These are phyloP conservation scores for Fusarium verticillioides DNA, from an alignment of 2,329 filamentous ascomycete genomes.

Conservation along the genomic window DNA sequence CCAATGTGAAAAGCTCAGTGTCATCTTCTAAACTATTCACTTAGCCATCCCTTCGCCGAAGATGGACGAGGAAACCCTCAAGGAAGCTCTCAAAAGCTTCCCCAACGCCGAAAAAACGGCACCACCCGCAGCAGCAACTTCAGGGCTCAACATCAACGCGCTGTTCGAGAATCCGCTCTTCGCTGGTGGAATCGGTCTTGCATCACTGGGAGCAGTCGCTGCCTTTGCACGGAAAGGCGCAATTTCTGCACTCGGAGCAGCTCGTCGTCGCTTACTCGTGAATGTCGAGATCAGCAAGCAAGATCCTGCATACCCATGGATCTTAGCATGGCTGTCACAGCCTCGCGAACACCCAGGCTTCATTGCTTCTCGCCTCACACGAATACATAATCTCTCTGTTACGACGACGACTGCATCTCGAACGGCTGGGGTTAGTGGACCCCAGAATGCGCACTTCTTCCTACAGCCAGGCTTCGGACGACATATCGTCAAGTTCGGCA, in stretches of 20 bases:
- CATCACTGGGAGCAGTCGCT: constrained; percentile 83
- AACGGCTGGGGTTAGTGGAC: constrained; percentile 69
- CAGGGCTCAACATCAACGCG: constrained; percentile 62
- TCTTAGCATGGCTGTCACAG: constrained; percentile 92
- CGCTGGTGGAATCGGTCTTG: constrained; percentile 86
- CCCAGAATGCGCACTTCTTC: constrained; percentile 82
- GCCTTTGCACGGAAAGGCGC: constrained; percentile 83
- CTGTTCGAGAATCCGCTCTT: constrained; percentile 73
- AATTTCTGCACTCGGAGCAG: constrained; percentile 75
- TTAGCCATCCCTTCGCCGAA: neutral
- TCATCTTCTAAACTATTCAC: constrained; percentile 13
- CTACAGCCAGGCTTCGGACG: constrained; percentile 91
- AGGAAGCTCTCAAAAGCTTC: constrained; percentile 32
- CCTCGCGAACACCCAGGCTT: constrained; percentile 75
- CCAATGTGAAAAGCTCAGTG: constrained; percentile 15
- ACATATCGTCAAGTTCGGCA: constrained; percentile 87
- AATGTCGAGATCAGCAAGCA: constrained; percentile 96
- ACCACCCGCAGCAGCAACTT: constrained; percentile 45
- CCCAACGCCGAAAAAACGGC: constrained; percentile 48
- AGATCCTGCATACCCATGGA: constrained; percentile 93
- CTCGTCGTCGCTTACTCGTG: constrained; percentile 88
- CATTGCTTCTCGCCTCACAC: constrained; percentile 66
- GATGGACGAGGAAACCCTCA: constrained; percentile 36
- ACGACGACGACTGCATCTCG: constrained; percentile 69
- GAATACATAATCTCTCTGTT: constrained; percentile 69